A percentile compares a stretch with the other conserved stretches of the same genome.
phyloP scores from a whole-genome alignment of 176 grass and related monocot species.

The Phoenix roebelenii region DNA sequence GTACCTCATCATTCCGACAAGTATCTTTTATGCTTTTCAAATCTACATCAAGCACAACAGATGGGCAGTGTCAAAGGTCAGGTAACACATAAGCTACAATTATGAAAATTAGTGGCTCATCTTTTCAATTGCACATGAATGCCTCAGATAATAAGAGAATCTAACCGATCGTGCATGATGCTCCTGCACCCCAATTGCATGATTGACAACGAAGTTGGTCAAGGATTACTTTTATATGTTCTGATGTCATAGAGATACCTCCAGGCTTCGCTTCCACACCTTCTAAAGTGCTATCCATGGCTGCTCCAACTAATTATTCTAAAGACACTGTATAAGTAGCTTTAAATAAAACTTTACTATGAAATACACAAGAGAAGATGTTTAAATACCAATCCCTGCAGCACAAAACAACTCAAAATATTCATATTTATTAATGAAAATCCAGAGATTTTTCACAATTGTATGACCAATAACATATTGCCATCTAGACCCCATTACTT shows the following conservation, averaged over 20 bases:
- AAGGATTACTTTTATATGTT: slow-evolving; percentile 54
- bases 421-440: no score
- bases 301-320: slow-evolving; percentile 32
- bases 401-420: no score
- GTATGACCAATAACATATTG: no score
- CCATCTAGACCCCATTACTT: no score
- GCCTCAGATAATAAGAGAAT: no score
- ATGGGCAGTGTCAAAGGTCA: slow-evolving; percentile 8
- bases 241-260: slow-evolving; percentile 62
- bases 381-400: no score
- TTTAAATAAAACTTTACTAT: no score
- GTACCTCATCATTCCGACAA: slow-evolving; percentile 74
- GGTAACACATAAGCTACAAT: no score
- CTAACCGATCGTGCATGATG: slow-evolving; percentile 52
- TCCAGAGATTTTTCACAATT: no score
- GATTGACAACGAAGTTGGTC: slow-evolving; percentile 47
- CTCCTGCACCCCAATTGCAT: slow-evolving; percentile 29
- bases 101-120: no score
- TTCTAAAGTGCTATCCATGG: slow-evolving; percentile 61
- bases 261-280: slow-evolving; percentile 56
- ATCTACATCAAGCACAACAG: slow-evolving; percentile 42
- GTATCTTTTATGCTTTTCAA: slow-evolving; percentile 44
- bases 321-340: no score
- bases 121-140: background rate
- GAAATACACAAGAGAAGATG: no score